Base-by-base conservation (phyloP, 164 flowering plant species). In the Pachysandra terminalis region DNA sequence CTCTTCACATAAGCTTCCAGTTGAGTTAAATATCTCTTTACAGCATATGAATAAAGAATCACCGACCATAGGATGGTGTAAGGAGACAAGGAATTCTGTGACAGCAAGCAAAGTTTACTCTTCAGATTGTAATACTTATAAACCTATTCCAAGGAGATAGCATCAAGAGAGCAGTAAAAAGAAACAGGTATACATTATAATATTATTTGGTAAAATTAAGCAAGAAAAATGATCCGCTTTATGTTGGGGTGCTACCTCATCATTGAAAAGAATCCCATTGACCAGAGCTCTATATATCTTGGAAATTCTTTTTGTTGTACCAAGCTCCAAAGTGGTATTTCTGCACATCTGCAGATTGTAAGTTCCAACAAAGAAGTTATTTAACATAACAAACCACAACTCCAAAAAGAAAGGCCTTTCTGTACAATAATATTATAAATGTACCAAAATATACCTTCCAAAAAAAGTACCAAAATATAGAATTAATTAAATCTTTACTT, bases 201-300 rank as follows among this genome's bases (percentile, higher is more conserved):
- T 28, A 5, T 17, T 8, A 3, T 9, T 23, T 26, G 27, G 17
- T 19, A 22, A 32, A 32, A 45, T 45, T 5, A 10, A 45, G 51
- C 51, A 12, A 45, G 45, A n/a, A 45, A 59, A 49, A 51, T n/a
- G 24, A 65, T 26, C 27, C n/a, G 24, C 3, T 1, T 23, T 23
- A 19, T 28, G 56, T 13, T 17, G 17, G 40, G 64, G 21, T 49
- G 56, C 70, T 81, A 90, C 97, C 97, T 87, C 85, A 78, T 95
- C 90, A 67, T 79, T 68, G 19, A 73, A 66, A 60, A 92, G 37
- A 58, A 90, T 74, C 59, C 97, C 99, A 71, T 74, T 71, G 40
- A 78, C 94, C 61, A 95, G 78, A 67, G 96, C 94, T 52, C 96
- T 85, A 71, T 95, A 95, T 60, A 87, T 68, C 80, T 92, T 95